Base-by-base conservation (phyloP, 495 filamentous ascomycete species). In the Penicillium argentinense region DNA sequence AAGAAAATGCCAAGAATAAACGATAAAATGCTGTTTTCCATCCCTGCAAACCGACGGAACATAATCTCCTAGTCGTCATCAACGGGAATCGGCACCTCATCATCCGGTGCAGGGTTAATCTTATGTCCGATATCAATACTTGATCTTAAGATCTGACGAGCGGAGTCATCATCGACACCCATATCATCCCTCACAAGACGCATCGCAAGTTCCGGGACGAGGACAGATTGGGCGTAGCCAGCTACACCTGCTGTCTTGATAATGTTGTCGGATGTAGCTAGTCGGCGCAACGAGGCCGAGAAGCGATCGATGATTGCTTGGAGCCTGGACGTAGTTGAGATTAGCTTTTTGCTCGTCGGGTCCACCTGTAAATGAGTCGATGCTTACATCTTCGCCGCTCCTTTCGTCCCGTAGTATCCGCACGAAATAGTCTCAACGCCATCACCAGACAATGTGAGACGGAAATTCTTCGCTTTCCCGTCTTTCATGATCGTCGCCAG, bases 391-490 rank as follows among this genome's bases (percentile, higher is more conserved):
- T 78, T 77, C 17, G 76, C 75, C 14, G 87, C 73, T 1, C 93
- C 93, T 41, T 86, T 76, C 1, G 84, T 77, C 1, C 93, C 93
- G 63, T 97, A 98, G 61, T 97, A 98, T 0, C 93, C 93, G 21
- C 84, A 83, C 3, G 68, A 79, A 32, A 79, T 73, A 5, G 44
- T 64, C 49, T 72, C 73, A 28, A 72, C 40, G 3, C 60, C 61
- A 42, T 73, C 63, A 19, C 57, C 60, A 33, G 49, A 37, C 18
- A 75, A 30, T 3, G 70, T 79, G 49, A 82, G 75, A 26, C 78
- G 65, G 36, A 85, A 65, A 14, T 79, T 83, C 45, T 80, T 80
- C 46, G 82, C 81, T 51, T 80, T 73, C 5, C 86, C 84, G 3
- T 69, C 63, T 27, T 79, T 77, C 37, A 89, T 62, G 2, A 60